Evolutionary conservation across 257 asterid species (phyloP).

Genomic region (Fraxinus excelsior): DNA sequence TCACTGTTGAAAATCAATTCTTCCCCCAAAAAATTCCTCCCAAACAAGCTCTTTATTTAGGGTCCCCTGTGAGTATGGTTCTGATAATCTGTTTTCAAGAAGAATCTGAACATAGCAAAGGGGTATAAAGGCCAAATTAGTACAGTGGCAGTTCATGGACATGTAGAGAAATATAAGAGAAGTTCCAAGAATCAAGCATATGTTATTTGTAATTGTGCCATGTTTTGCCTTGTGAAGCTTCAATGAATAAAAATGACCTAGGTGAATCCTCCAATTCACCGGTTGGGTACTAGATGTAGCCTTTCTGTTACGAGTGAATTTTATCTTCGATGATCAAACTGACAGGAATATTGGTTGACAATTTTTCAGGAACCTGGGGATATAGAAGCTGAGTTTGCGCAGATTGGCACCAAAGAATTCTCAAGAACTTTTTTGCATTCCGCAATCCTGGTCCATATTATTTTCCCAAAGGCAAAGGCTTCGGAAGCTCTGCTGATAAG

Average conservation of each 20-base stretch:
- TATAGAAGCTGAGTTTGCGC: conserved; percentile 66
- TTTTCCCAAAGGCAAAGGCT: conserved; percentile 68
- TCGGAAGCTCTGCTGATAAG: conserved; percentile 38
- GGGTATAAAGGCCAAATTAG: too few species aligned
- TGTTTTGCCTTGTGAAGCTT: background rate
- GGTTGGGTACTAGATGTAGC: background rate
- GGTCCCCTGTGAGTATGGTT: background rate
- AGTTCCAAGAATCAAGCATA: background rate
- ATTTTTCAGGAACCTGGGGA: conserved; percentile 71
- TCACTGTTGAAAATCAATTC: too few species aligned
- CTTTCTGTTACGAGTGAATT: background rate
- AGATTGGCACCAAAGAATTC: conserved; percentile 50
- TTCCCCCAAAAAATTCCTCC: too few species aligned
- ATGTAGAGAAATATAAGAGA: background rate
- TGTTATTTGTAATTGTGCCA: background rate
- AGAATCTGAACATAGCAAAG: too few species aligned
- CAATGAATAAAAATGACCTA: background rate
- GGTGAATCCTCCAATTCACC: background rate
- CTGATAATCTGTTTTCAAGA: background rate
- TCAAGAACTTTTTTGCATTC: conserved; percentile 48
- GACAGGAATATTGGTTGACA: background rate
- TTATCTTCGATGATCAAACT: background rate
- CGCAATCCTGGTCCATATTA: conserved; percentile 50
- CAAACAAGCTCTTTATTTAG: too few species aligned
- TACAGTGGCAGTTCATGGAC: background rate